Percentiles rank a stretch among this genome's conserved stretches.
phyloP scores from a whole-genome alignment of 2,329 filamentous ascomycete genomes.

The Aspergillus tubingensis region DNA sequence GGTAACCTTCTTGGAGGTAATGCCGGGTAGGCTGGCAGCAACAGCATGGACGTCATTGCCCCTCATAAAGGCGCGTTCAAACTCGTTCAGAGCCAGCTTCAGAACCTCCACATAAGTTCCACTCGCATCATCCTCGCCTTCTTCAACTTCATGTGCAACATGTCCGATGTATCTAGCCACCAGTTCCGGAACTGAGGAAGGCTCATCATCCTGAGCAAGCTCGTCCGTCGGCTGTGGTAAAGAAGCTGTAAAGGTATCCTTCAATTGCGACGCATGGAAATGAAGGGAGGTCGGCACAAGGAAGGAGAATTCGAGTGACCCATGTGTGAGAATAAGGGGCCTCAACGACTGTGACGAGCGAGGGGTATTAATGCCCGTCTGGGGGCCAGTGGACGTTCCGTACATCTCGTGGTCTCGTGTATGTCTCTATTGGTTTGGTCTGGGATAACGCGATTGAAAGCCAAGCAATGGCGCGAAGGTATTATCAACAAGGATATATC shows the following conservation, averaged over 20 bases:
- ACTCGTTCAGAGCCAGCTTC: constrained; percentile 90
- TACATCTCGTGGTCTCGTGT: constrained; percentile 65
- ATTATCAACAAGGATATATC: not conserved
- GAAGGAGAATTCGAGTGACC: constrained; percentile 93
- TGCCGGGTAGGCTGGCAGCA: constrained; percentile 81
- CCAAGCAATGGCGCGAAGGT: not conserved
- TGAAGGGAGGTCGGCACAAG: constrained; percentile 93
- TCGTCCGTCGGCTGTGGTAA: constrained; percentile 93
- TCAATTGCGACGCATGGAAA: constrained; percentile 92
- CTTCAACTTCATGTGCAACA: constrained; percentile 83
- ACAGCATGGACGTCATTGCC: constrained; percentile 96
- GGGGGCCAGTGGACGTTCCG: constrained; percentile 75
- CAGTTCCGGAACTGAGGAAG: constrained; percentile 90
- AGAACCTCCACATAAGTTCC: constrained; percentile 91
- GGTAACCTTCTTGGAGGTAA: constrained; percentile 86
- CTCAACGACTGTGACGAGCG: constrained; percentile 90
- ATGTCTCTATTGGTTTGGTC: constrained; percentile 13
- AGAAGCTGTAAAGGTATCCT: constrained; percentile 82
- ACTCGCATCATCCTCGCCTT: constrained; percentile 84
- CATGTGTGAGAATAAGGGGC: constrained; percentile 86
- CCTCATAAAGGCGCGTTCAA: constrained; percentile 89
- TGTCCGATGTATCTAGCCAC: constrained; percentile 93
- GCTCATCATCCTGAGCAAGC: constrained; percentile 96
- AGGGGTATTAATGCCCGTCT: constrained; percentile 96
- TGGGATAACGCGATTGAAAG: constrained; percentile 5